phyloP scores from a whole-genome alignment of 192 early-diverging fungal genomes.

The Backusella psychrophila region DNA sequence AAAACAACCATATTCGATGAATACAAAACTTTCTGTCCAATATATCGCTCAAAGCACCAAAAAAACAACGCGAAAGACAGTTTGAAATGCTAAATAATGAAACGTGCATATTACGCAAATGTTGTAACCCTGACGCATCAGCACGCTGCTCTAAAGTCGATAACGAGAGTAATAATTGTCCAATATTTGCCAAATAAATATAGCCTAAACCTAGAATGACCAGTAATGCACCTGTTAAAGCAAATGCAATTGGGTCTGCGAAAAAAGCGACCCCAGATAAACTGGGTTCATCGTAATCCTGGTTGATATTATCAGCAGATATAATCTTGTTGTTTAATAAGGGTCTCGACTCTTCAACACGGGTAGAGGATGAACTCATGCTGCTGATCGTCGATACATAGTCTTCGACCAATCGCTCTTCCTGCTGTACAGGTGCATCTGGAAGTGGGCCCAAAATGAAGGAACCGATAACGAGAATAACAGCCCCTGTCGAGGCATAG shows the following conservation, averaged over 20 bases:
- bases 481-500: not conserved
- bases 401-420: not conserved
- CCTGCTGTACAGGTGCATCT: not conserved
- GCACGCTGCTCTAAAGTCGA: not conserved
- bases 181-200: constrained; percentile 32
- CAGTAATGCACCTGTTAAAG: constrained; percentile 23
- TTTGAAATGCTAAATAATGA: constrained; percentile 27
- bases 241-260: constrained; percentile 23
- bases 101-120: constrained; percentile 31
- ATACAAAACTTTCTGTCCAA: constrained; percentile 4
- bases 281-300: not conserved
- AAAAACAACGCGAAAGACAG: constrained; percentile 18
- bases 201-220: constrained; percentile 30
- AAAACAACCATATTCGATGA: constrained; percentile 28
- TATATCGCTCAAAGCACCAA: constrained; percentile 21
- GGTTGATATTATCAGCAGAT: not conserved
- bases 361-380: constrained; percentile 2
- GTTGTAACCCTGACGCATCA: constrained; percentile 6
- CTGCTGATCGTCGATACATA: constrained; percentile 8
- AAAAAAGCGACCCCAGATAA: constrained; percentile 24
- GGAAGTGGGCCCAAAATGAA: constrained; percentile 22
- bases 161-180: constrained; percentile 23
- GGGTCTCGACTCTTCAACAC: constrained; percentile 9
- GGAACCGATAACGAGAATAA: constrained; percentile 14
- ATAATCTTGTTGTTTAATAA: not conserved